A percentile compares a stretch with the other conserved stretches of the same genome.
These are phyloP conservation scores for Claviceps citrina DNA, from an alignment of 2,329 filamentous ascomycete species.

Conservation along the genomic window DNA sequence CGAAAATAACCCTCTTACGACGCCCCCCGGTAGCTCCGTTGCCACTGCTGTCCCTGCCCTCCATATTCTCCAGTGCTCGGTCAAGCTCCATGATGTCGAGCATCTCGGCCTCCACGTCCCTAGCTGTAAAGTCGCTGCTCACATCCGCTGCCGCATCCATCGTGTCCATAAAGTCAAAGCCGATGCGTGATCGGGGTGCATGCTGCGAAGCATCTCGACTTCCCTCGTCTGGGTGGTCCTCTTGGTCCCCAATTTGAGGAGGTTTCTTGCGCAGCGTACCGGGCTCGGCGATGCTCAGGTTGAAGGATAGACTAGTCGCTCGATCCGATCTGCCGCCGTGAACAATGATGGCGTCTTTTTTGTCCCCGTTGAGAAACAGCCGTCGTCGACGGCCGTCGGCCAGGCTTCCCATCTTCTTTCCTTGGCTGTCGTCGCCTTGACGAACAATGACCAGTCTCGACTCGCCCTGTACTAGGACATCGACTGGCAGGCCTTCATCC, in stretches of 20 bases:
- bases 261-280: slow-evolving; percentile 20
- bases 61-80: slow-evolving; percentile 40
- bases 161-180: slow-evolving; percentile 36
- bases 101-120: slow-evolving; percentile 44
- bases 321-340: slow-evolving; percentile 31
- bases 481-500: slow-evolving; percentile 31
- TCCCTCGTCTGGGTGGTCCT: slow-evolving; percentile 10
- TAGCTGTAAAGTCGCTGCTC: slow-evolving; percentile 30
- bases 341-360: slow-evolving; percentile 38
- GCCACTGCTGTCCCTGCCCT: slow-evolving; percentile 31
- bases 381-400: slow-evolving; percentile 19
- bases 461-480: slow-evolving; percentile 40
- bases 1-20: slow-evolving; percentile 38
- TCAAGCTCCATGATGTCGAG: slow-evolving; percentile 53
- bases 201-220: slow-evolving; percentile 12
- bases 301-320: slow-evolving; percentile 29
- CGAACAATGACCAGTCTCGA: slow-evolving; percentile 39
- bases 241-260: slow-evolving; percentile 15
- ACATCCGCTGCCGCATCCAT: slow-evolving; percentile 38
- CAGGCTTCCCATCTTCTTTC: slow-evolving; percentile 26
- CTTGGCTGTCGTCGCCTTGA: slow-evolving; percentile 34
- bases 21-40: no score
- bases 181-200: slow-evolving; percentile 19
- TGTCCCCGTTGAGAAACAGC: slow-evolving; percentile 24
- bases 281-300: slow-evolving; percentile 31